Percentiles rank a stretch among this genome's conserved stretches.
These are phyloP conservation scores for Fusarium sambucinum DNA, from an alignment of 2,329 filamentous ascomycete species.

Conservation along the genomic window DNA sequence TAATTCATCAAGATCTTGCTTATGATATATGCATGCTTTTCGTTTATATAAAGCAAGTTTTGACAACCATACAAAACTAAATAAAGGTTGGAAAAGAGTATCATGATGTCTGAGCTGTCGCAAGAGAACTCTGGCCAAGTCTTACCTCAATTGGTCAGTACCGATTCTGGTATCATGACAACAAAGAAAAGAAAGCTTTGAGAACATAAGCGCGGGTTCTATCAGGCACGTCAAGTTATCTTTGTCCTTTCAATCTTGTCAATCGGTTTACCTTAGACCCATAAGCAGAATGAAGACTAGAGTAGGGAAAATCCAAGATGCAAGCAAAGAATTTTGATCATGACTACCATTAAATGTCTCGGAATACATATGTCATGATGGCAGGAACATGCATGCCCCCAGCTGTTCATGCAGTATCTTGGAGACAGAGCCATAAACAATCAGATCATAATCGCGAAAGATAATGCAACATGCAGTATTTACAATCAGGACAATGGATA, in stretches of 20 bases:
- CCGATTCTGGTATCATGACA: not conserved
- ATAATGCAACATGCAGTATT: slow-evolving; percentile 1
- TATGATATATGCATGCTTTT: not conserved
- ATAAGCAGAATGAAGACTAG: too few species aligned
- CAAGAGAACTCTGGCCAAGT: not conserved
- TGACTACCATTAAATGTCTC: not conserved
- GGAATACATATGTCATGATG: slow-evolving; percentile 1
- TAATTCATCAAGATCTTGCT: not conserved
- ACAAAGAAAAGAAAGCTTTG: not conserved
- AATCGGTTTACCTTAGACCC: not conserved
- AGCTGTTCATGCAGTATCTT: slow-evolving; percentile 12
- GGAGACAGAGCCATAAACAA: not conserved
- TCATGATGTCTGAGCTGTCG: not conserved
- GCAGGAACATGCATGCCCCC: slow-evolving; percentile 1
- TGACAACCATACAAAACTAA: not conserved
- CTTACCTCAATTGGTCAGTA: not conserved
- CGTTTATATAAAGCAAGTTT: fast-evolving
- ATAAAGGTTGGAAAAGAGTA: too few species aligned
- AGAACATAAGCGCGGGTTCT: not conserved
- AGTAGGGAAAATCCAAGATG: not conserved
- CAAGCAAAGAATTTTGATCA: not conserved
- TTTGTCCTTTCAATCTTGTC: not conserved
- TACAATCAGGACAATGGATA: not conserved
- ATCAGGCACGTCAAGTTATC: not conserved
- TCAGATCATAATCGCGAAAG: slow-evolving; percentile 10